Base-by-base conservation (phyloP, 106 monocot genomes). In the Iris macrosiphon region DNA sequence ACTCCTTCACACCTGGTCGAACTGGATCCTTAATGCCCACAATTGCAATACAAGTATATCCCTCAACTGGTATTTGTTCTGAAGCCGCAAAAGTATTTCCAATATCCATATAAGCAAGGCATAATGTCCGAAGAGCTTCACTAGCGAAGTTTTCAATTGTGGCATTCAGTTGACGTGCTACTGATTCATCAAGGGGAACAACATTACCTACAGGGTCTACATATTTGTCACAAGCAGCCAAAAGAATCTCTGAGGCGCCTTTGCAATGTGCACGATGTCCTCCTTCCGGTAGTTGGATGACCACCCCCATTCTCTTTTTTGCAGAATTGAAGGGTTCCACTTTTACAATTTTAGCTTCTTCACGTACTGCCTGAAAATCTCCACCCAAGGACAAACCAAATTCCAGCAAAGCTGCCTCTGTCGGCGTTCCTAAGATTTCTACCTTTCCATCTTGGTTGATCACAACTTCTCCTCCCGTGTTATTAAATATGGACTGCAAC, bases 11-110 rank as follows among this genome's bases (percentile, higher is more conserved):
- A 35, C 66, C 66, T 8, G 56, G 66, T 7, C 66, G 55, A 12
- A 66, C 66, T 33, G 66, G 66, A 66, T 66, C 66, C 40, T 66
- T 66, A 34, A 66, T 66, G 11, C 66, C 66, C 26, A 66, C 19
- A 45, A 66, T 46, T 55, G 45, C 66, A 33, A 66, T 56, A n/a
- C 55, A 66, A 6, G 66, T 66, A 29, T 55, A 66, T 35, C 66
- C 55, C 15, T 20, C 15, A 28, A 45, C n/a, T 4, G 66, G 55
- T 13, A 66, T 45, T 16, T 55, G 33, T 2, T 66, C 15, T 4
- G 11, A 4, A n/a, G 34, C 32, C 8, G 30, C 29, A 30, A 41
- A 65, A 31, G 19, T 35, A 41, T 65, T 22, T 31, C 35, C 50
- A 26, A 65, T 54, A 40, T 66, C 66, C 23, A 42, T 34, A 35